Conservation (phyloP, 192 early-diverging fungal genomes). For the Umbelopsis sp. region DNA sequence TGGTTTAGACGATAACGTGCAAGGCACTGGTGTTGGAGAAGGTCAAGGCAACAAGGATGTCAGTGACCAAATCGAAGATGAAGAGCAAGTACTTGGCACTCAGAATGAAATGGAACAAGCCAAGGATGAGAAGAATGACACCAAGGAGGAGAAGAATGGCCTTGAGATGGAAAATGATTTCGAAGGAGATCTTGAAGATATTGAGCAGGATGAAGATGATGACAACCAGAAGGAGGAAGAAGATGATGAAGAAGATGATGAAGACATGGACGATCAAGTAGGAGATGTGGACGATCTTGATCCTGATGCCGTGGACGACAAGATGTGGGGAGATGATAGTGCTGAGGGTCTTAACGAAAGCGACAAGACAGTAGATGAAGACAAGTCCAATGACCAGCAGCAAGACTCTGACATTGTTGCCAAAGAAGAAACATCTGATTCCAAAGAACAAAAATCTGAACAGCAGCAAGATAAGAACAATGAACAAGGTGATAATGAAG, state of each 20-base stretch:
- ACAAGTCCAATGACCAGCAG: conserved; percentile 48
- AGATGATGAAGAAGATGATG: conserved; percentile 74
- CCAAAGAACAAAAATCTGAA: conserved; percentile 45
- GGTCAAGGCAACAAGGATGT: conserved; percentile 95
- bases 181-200: conserved; percentile 88
- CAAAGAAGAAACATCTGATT: conserved; percentile 53
- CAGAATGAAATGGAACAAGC: conserved; percentile 65
- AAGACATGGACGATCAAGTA: conserved; percentile 85
- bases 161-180: conserved; percentile 98
- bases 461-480: conserved; percentile 40
- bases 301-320: conserved; percentile 91
- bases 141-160: conserved; percentile 82
- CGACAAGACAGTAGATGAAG: conserved; percentile 71
- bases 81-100: conserved; percentile 92
- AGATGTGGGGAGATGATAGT: conserved; percentile 94
- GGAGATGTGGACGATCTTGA: conserved; percentile 89
- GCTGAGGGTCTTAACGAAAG: conserved; percentile 60
- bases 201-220: conserved; percentile 68
- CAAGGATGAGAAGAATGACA: conserved; percentile 58
- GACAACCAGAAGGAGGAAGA: conserved; percentile 59
- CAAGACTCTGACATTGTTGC: conserved; percentile 67
- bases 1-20: conserved; percentile 56
- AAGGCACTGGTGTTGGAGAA: conserved; percentile 89
- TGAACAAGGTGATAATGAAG: conserved; percentile 54
- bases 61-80: conserved; percentile 95